phyloP scores from a whole-genome alignment of 805 yeast species.

The Teunomyces tritomae region DNA sequence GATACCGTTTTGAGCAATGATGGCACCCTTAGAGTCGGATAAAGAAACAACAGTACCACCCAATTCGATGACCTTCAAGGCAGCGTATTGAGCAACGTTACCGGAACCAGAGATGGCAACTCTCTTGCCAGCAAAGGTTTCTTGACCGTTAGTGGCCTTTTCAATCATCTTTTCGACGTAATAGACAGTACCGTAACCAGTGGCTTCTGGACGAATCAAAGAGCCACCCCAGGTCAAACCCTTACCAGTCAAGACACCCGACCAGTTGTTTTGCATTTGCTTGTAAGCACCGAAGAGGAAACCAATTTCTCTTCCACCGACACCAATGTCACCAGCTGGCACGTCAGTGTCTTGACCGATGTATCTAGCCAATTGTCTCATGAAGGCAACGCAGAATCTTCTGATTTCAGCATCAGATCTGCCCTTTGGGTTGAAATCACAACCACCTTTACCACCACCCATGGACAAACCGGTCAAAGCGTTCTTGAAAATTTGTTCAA shows the following conservation, averaged over 20 bases:
- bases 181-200: constrained; percentile 97
- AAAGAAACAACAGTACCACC: constrained; percentile 94
- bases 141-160: constrained; percentile 86
- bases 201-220: constrained; percentile 97
- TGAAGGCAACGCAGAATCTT: constrained; percentile 93
- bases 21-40: constrained; percentile 92
- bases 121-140: constrained; percentile 86
- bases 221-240: constrained; percentile 99
- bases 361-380: constrained; percentile 93
- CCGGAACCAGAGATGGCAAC: constrained; percentile 98
- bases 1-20: constrained; percentile 76
- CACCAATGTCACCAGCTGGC: constrained; percentile 99
- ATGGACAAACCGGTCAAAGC: constrained; percentile 95
- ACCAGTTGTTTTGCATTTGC: constrained; percentile 84
- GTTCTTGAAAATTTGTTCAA: constrained; percentile 97
- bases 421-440: constrained; percentile 97
- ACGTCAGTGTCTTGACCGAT: constrained; percentile 97
- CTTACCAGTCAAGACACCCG: constrained; percentile 97
- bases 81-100: constrained; percentile 99
- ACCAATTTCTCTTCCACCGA: constrained; percentile 95
- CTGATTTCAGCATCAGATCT: constrained; percentile 91
- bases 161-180: constrained; percentile 97
- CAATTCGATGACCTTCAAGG: constrained; percentile 92
- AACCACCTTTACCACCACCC: constrained; percentile 99
- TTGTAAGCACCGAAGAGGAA: constrained; percentile 97